Evolutionary conservation across 306 rosid species (phyloP).

Genomic region (Sicyos edulis): DNA sequence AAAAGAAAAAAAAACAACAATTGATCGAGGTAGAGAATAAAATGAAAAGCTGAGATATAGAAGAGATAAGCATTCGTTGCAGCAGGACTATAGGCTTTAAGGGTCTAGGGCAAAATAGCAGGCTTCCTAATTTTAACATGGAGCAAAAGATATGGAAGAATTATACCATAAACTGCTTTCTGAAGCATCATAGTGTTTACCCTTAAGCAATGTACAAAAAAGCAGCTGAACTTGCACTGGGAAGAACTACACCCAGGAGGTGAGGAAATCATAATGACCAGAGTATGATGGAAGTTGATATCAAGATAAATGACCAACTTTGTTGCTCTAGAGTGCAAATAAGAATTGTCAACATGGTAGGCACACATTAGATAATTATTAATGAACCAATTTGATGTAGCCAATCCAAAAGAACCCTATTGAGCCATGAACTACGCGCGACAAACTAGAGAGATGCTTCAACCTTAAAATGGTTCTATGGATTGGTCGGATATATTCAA

Average conservation of each 20-base stretch:
- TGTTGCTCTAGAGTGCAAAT: not conserved
- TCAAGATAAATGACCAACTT: constrained; percentile 1
- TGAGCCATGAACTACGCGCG: not conserved
- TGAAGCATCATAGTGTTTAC: not conserved
- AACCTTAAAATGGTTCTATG: not conserved
- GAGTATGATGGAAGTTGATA: not conserved
- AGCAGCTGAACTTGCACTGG: not conserved
- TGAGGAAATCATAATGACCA: not conserved
- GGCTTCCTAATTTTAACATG: constrained; percentile 4
- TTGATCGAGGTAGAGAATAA: not conserved
- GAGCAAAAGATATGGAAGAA: not conserved
- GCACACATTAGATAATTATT: not conserved
- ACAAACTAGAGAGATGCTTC: not conserved
- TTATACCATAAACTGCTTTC: not conserved
- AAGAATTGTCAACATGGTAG: not conserved
- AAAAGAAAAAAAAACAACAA: no score
- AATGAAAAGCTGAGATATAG: no score
- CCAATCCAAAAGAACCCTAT: not conserved
- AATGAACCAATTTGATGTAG: not conserved
- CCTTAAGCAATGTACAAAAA: constrained; percentile 3
- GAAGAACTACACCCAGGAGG: not conserved
- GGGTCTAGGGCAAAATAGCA: not conserved
- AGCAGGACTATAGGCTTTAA: not conserved
- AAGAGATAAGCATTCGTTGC: no score
- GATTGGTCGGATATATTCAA: not conserved